Conservation (phyloP, 1,284 basidiomycete species). For the Ustilago tritici region DNA sequence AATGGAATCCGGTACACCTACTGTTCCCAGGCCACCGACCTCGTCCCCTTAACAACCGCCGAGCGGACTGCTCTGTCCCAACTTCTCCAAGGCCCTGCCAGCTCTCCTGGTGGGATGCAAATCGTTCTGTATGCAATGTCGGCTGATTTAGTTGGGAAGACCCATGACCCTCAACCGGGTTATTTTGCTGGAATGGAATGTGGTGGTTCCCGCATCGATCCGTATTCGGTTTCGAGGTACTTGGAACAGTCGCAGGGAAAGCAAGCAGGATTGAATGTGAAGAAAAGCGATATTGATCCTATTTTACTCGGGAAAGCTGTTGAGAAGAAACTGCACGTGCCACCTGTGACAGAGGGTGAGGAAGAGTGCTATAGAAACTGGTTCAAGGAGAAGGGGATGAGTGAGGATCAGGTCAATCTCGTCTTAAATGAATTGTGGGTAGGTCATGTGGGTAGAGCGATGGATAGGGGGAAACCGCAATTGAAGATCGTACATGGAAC, state of each 20-base stretch:
- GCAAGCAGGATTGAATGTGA: background rate
- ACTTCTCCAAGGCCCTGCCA: background rate
- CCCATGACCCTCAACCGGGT: background rate
- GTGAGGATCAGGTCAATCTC: background rate
- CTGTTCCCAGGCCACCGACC: background rate
- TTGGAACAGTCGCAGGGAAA: background rate
- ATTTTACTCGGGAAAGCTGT: background rate
- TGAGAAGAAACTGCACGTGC: background rate
- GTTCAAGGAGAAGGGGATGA: background rate
- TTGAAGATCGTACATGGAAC: slow-evolving; percentile 8
- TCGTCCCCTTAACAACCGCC: slow-evolving; percentile 7
- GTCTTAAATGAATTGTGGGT: slow-evolving; percentile 41
- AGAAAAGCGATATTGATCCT: background rate
- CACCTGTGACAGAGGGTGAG: background rate
- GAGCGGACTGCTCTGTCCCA: background rate
- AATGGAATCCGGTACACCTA: slow-evolving; percentile 16
- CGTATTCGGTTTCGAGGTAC: too few relatives aligned
- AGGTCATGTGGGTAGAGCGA: slow-evolving; percentile 8
- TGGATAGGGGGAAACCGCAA: background rate
- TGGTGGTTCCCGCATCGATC: too few relatives aligned
- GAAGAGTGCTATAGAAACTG: slow-evolving; percentile 11
- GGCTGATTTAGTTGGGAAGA: background rate
- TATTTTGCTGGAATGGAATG: too few relatives aligned
- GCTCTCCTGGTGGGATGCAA: background rate
- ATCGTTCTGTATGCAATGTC: background rate